Conservation (phyloP, 495 filamentous ascomycete species). For the Penicillium daleae region DNA sequence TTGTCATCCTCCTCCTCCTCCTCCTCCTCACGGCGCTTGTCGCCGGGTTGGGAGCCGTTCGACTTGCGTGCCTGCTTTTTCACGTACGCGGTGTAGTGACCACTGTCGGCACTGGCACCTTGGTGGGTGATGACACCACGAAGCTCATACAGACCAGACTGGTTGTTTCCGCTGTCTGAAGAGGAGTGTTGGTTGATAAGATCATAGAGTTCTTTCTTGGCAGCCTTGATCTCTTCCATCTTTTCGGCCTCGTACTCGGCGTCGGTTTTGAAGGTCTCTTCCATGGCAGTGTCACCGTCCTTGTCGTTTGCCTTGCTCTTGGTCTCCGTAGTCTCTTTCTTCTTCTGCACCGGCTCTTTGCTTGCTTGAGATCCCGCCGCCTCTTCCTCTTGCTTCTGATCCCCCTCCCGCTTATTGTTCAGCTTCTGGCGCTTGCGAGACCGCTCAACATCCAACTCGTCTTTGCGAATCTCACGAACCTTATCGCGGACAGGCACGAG, state of each 20-base stretch:
- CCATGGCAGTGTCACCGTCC: constrained; percentile 72
- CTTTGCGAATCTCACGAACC: constrained; percentile 92
- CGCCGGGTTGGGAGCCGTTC: constrained; percentile 60
- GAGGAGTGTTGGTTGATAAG: constrained; percentile 72
- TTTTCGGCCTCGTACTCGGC: constrained; percentile 88
- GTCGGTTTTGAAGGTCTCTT: constrained; percentile 84
- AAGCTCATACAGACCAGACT: constrained; percentile 92
- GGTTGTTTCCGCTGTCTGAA: constrained; percentile 81
- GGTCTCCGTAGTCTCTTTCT: constrained; percentile 54
- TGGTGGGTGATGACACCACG: constrained; percentile 97
- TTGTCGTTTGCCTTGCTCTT: constrained; percentile 59
- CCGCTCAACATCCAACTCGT: constrained; percentile 87
- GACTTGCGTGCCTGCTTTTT: constrained; percentile 75
- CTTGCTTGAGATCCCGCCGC: constrained; percentile 39
- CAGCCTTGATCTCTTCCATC: constrained; percentile 67
- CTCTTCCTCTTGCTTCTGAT: constrained; percentile 48
- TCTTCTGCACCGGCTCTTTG: constrained; percentile 54
- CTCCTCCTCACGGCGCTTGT: constrained; percentile 76
- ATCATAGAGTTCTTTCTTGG: constrained; percentile 82
- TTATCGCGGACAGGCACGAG: constrained; percentile 92
- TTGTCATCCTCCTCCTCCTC: constrained; percentile 90
- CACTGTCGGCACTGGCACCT: constrained; percentile 93
- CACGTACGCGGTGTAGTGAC: constrained; percentile 96
- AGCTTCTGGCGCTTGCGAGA: constrained; percentile 85
- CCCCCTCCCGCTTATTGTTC: constrained; percentile 63